Evolutionary conservation across 1,284 basidiomycete species (phyloP), one percentile per base, ranked within the genome.

Genomic region (Ustilago cynodontis): DNA sequence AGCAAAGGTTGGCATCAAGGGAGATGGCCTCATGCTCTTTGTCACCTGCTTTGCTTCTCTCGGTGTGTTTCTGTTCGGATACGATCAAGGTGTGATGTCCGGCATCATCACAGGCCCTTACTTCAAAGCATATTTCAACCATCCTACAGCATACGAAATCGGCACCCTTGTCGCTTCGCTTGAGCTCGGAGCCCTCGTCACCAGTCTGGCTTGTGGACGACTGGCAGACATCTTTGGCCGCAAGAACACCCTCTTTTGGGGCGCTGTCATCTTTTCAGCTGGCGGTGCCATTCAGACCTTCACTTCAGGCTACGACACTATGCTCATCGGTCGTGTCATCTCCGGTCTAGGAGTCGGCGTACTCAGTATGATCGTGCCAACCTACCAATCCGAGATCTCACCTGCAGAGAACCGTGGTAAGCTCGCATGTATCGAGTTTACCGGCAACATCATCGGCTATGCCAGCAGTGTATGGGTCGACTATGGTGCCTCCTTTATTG

Each of bases 331-430:
- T 14, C 90, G 96, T 45, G 88, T 98, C 52, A 88, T 95, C 65
- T 93, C 93, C 71, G 96, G 95, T 2, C 94, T 94, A 80, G 96
- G 96, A 16, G 96, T 99, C 14, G 96, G 95, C 14, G 89, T 98
- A 76, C 88, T 98, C 56, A 73, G 70, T 55, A 98, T 95, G 68
- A 94, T 98, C 73, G 96, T 98, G 24, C 96, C 96, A 7, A 97
- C 98, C 70, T 99, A 98, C 86, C 96, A 98, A 87, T 93, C 93
- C 79, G 96, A 98, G 88, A 94, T 98, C 57, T 96, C 94, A 2
- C 95, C 95, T 16, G 93, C 96, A 2, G 90, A 94, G 83, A 94
- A 97, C 88, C 69, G 84, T 31, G 84, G 84, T 43, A 82, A 81
- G 55, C 72, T 86, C 14, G 96, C 95, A 4, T 97, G 94, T 82